Conservation (phyloP, 148 eudicot genomes). For the Silene uniflora region DNA sequence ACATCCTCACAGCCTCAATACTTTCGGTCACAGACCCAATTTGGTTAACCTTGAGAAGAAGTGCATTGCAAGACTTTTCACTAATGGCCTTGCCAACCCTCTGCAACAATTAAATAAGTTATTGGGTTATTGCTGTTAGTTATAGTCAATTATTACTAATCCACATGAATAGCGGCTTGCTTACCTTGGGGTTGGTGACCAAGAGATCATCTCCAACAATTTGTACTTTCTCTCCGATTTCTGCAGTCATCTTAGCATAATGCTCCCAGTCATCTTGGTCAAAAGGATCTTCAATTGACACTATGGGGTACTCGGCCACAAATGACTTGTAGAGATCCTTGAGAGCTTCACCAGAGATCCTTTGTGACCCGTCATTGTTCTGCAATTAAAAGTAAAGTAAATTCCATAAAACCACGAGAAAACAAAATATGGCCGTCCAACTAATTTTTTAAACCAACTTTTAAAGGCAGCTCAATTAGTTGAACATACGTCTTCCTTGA, state of each 20-base stretch:
- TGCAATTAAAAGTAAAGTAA: constrained; percentile 28
- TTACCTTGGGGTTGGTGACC: constrained; percentile 97
- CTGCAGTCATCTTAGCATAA: constrained; percentile 72
- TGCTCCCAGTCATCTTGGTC: constrained; percentile 99
- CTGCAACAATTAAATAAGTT: constrained; percentile 36
- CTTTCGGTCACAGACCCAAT: constrained; percentile 96
- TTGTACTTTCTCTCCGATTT: constrained; percentile 72
- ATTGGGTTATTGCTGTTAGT: background rate
- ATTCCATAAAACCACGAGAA: background rate
- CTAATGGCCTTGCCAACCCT: constrained; percentile 91
- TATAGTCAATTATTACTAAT: background rate
- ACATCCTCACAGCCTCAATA: constrained; percentile 95
- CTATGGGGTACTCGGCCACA: constrained; percentile 75
- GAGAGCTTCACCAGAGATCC: constrained; percentile 80
- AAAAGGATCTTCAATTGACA: constrained; percentile 95
- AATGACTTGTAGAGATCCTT: constrained; percentile 95
- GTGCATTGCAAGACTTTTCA: constrained; percentile 84
- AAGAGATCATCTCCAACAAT: constrained; percentile 97
- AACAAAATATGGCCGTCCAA: background rate
- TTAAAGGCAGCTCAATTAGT: constrained; percentile 9
- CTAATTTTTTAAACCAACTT: background rate
- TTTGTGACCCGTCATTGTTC: constrained; percentile 81
- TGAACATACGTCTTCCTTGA: constrained; percentile 81
- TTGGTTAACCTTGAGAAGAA: constrained; percentile 99
- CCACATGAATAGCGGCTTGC: constrained; percentile 7